Evolutionary conservation across 805 yeast species (phyloP).

Genomic region (Metschnikowia arizonensis): DNA sequence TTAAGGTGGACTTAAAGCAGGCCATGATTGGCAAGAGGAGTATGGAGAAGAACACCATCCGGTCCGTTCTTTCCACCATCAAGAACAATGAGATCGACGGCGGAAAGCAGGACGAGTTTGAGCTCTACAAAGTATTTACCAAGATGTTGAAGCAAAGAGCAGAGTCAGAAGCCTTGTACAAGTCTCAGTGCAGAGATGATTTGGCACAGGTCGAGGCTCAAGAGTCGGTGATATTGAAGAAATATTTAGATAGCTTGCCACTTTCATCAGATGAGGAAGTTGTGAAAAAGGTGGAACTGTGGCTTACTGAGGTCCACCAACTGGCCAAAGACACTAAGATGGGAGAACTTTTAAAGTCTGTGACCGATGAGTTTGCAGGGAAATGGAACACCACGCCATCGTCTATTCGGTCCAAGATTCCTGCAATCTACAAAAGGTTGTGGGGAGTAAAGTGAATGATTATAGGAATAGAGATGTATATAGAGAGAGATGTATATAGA

Average conservation of each 20-base stretch:
- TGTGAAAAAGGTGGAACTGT: constrained; percentile 24
- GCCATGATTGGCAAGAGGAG: constrained; percentile 24
- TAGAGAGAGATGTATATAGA: too few relatives aligned
- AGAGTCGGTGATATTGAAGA: constrained; percentile 42
- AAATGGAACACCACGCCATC: constrained; percentile 21
- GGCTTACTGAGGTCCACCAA: constrained; percentile 16
- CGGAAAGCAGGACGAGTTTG: constrained; percentile 22
- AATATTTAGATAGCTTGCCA: constrained; percentile 39
- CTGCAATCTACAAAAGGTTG: constrained; percentile 18
- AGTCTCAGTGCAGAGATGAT: constrained; percentile 45
- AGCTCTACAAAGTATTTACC: constrained; percentile 16
- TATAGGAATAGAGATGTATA: too few relatives aligned
- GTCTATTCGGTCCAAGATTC: constrained; percentile 18
- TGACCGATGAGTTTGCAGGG: constrained; percentile 18
- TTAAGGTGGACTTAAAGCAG: constrained; percentile 23
- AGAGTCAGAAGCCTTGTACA: constrained; percentile 48
- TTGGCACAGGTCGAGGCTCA: constrained; percentile 49
- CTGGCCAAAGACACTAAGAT: constrained; percentile 6
- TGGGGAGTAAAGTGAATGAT: constrained; percentile 8
- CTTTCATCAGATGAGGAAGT: constrained; percentile 46
- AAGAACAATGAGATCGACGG: constrained; percentile 37
- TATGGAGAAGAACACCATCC: constrained; percentile 39
- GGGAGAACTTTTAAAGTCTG: constrained; percentile 12
- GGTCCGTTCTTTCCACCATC: constrained; percentile 38
- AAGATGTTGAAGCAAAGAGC: constrained; percentile 47